Evolutionary conservation across 2,329 filamentous ascomycete genomes (phyloP).

Genomic region (Aspergillus neoniger): DNA sequence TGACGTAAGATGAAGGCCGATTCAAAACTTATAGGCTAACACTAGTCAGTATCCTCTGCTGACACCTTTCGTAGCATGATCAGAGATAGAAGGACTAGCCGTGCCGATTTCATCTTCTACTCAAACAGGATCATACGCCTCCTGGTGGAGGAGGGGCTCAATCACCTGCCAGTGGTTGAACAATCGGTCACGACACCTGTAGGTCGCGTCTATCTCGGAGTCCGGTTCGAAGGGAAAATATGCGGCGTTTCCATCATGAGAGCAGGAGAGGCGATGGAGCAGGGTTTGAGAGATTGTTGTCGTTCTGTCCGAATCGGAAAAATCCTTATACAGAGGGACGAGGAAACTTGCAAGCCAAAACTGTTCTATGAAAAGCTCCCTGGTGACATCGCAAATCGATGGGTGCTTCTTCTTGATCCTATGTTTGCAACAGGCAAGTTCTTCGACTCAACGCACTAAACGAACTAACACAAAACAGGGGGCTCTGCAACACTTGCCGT

Average conservation of each 20-base stretch:
- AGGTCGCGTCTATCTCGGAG: slow-evolving; percentile 81
- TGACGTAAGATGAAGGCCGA: slow-evolving; percentile 71
- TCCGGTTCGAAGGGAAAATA: slow-evolving; percentile 96
- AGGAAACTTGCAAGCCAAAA: slow-evolving; percentile 88
- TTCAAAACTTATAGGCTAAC: neutral
- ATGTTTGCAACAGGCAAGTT: slow-evolving; percentile 94
- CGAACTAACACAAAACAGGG: slow-evolving; percentile 53
- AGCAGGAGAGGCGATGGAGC: slow-evolving; percentile 97
- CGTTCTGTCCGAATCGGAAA: slow-evolving; percentile 97
- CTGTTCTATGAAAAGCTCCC: slow-evolving; percentile 98
- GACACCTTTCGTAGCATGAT: slow-evolving; percentile 70
- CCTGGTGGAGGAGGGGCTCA: slow-evolving; percentile 93
- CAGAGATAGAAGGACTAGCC: slow-evolving; percentile 82
- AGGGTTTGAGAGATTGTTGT: slow-evolving; percentile 93
- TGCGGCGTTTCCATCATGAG: slow-evolving; percentile 99
- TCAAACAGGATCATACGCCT: slow-evolving; percentile 97
- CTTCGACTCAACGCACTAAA: neutral
- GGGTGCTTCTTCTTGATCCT: slow-evolving; percentile 93
- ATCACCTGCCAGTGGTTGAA: slow-evolving; percentile 89
- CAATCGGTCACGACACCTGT: slow-evolving; percentile 90
- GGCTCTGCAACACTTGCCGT: slow-evolving; percentile 97
- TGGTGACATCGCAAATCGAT: slow-evolving; percentile 86
- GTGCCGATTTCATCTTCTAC: slow-evolving; percentile 98
- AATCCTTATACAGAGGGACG: slow-evolving; percentile 95
- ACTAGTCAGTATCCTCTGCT: neutral